Conservation (phyloP, 345 rosid genomes). For the Brassica carinata region DNA sequence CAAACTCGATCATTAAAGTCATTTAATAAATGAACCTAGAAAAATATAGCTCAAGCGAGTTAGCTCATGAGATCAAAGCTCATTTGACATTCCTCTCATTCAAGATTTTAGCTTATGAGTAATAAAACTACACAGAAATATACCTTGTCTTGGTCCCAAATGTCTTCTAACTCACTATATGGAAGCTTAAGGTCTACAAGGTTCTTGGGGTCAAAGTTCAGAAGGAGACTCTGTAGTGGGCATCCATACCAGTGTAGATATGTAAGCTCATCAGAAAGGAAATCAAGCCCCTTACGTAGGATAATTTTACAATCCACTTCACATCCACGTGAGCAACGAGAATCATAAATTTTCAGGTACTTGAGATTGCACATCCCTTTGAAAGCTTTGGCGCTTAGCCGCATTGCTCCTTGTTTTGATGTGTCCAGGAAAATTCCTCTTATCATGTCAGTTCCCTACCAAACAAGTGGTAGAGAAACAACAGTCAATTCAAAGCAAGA, state of each 20-base stretch:
- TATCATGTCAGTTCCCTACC: slow-evolving; percentile 37
- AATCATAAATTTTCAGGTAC: slow-evolving; percentile 41
- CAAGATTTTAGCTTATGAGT: neutral
- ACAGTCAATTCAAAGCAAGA: neutral
- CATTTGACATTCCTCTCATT: neutral
- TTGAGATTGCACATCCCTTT: slow-evolving; percentile 41
- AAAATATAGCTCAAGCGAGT: no score
- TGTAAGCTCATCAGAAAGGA: slow-evolving; percentile 37
- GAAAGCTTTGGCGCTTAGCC: slow-evolving; percentile 31
- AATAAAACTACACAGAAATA: neutral
- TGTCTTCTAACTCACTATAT: slow-evolving; percentile 29
- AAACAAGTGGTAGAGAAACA: slow-evolving; percentile 2
- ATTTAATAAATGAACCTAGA: neutral
- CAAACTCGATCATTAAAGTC: neutral
- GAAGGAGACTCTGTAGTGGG: slow-evolving; percentile 37
- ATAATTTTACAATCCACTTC: slow-evolving; percentile 6
- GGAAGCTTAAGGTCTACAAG: slow-evolving; percentile 38
- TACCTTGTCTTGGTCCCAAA: slow-evolving; percentile 43
- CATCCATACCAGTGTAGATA: slow-evolving; percentile 43
- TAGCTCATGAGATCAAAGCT: neutral
- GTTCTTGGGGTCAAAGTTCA: slow-evolving; percentile 27
- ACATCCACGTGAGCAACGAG: slow-evolving; percentile 22
- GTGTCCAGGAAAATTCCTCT: slow-evolving; percentile 41
- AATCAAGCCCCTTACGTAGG: slow-evolving; percentile 31
- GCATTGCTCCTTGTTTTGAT: slow-evolving; percentile 25